Base-by-base conservation (phyloP, 2,329 filamentous ascomycete species). In the Colletotrichum spinosum region DNA sequence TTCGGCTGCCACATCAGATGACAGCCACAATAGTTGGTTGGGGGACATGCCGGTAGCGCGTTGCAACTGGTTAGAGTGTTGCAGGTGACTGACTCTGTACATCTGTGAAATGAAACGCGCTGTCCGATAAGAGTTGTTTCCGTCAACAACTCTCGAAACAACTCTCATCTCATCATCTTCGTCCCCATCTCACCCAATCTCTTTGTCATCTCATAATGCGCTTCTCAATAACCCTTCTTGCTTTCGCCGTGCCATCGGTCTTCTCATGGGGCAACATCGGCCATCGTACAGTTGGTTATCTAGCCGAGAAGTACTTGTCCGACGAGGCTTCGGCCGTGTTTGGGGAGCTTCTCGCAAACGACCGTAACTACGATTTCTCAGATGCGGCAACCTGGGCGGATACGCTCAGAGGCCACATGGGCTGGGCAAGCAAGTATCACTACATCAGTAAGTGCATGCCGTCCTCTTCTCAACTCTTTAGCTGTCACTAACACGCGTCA, bases 361-460 rank as follows among this genome's bases (percentile, higher is more conserved):
- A 68, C 35, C 51, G 49, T 49, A 57, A 67, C 46, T 68, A 61
- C 46, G 67, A 68, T 63, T 49, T 69, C n/a, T 68, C 67, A 12
- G 63, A 66, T 38, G 57, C 67, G 11, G 60, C 63, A 6, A 67
- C 68, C 9, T 69, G 67, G 67, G 67, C 67, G 2, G 67, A 69
- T 45, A 65, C 66, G 2, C 61, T 68, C 9, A 56, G 67, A 34
- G 61, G 61, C 44, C 56, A 65, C 49, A 67, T 66, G 61, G 61
- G 65, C 60, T 61, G 65, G 53, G 62, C 65, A 13, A 68, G 61
- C 61, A 63, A 68, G 39, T 69, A 67, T 58, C 67, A 69, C 58
- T 69, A 60, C 50, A 66, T 69, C 61, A 68, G 66, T 67, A 34
- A 38, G 41, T 33, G 38, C 10, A 37, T 6, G 7, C 13, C 11